A percentile compares a stretch with the other conserved stretches of the same genome.
Evolutionary conservation across 2,329 filamentous ascomycete genomes (phyloP).

Genomic region (Pseudopyricularia javanii): DNA sequence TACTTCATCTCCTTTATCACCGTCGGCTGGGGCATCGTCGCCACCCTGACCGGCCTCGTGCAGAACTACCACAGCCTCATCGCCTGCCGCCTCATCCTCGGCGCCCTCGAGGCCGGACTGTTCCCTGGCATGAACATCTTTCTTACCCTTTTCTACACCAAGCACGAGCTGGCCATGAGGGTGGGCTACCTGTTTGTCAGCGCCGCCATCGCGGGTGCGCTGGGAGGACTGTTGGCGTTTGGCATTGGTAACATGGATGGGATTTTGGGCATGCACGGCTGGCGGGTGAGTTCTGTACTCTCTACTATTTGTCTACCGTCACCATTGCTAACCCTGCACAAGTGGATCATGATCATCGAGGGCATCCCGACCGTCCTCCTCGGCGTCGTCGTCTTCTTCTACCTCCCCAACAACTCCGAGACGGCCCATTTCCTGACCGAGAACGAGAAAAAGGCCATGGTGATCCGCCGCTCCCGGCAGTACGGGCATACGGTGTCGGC

Average conservation of each 20-base stretch:
- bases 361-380: constrained; percentile 35
- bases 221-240: constrained; percentile 62
- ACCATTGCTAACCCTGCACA: background rate
- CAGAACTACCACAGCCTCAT: constrained; percentile 53
- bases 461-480: constrained; percentile 18
- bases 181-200: constrained; percentile 63
- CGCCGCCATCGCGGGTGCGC: constrained; percentile 58
- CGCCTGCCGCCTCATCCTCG: constrained; percentile 57
- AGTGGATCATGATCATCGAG: constrained; percentile 46
- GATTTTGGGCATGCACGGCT: constrained; percentile 48
- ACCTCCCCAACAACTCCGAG: constrained; percentile 47
- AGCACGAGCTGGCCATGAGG: constrained; percentile 57
- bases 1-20: constrained; percentile 55
- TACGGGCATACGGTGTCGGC: constrained; percentile 36
- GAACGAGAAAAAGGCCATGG: constrained; percentile 44
- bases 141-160: constrained; percentile 66
- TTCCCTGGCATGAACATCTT: constrained; percentile 60
- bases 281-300: constrained; percentile 32
- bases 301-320: background rate
- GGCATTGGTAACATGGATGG: constrained; percentile 65
- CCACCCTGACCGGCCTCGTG: constrained; percentile 57
- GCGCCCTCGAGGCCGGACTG: constrained; percentile 55
- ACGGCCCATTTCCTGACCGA: constrained; percentile 47
- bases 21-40: constrained; percentile 52
- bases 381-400: constrained; percentile 41